Evolutionary conservation across 2,329 filamentous ascomycete genomes (phyloP).

Genomic region (Zopfia rhizophila): DNA sequence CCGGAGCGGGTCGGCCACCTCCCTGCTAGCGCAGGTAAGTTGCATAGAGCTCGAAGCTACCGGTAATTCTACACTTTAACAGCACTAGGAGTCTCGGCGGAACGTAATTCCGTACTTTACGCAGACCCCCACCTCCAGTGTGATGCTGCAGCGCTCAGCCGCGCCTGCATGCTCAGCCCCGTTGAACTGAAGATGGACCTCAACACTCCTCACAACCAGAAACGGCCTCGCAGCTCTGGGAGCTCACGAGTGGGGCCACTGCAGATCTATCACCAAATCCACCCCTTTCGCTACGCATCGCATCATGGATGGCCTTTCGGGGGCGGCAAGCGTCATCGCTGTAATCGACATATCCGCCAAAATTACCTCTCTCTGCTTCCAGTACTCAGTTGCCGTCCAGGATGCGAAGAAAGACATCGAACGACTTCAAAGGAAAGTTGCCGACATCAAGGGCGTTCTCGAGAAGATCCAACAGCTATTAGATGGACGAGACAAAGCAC

Average conservation of each 20-base stretch:
- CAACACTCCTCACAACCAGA: conserved; percentile 11
- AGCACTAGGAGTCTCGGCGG: conserved; percentile 1
- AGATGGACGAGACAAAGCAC: conserved; percentile 30
- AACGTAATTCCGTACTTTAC: conserved; percentile 6
- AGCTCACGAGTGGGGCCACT: conserved; percentile 12
- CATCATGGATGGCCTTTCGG: conserved; percentile 47
- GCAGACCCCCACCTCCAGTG: background rate
- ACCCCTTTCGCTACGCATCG: conserved; percentile 3
- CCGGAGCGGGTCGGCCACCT: no score
- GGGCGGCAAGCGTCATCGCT: conserved; percentile 50
- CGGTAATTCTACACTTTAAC: no score
- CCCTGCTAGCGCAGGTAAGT: no score
- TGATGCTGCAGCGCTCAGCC: conserved; percentile 22
- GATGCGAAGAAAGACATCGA: conserved; percentile 43
- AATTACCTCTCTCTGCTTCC: conserved; percentile 44
- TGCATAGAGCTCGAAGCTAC: no score
- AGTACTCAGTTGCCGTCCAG: conserved; percentile 45
- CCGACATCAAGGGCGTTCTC: conserved; percentile 35
- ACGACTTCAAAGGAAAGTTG: conserved; percentile 42
- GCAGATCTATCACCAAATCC: conserved; percentile 4
- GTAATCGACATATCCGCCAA: conserved; percentile 53
- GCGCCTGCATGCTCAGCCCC: conserved; percentile 15
- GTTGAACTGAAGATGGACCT: conserved; percentile 14
- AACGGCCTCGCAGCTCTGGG: conserved; percentile 17
- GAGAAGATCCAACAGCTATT: conserved; percentile 35